A percentile compares a stretch with the other conserved stretches of the same genome.
These are phyloP conservation scores for Colletotrichum sp. DNA, from an alignment of 2,329 filamentous ascomycete species.

Conservation along the genomic window DNA sequence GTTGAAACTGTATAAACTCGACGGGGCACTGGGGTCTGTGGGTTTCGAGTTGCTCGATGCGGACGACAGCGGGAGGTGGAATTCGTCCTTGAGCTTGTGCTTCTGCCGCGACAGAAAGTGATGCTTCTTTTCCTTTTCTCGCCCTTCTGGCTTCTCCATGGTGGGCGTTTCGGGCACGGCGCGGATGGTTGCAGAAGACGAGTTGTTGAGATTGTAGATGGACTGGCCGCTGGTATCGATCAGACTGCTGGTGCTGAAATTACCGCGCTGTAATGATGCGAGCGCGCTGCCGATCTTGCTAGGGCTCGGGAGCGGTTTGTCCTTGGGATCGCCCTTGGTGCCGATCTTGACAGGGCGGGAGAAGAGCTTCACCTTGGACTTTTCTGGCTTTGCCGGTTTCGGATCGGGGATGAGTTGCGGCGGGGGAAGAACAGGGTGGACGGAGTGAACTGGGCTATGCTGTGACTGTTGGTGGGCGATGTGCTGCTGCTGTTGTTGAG, in stretches of 20 bases:
- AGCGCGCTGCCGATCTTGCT: slow-evolving; percentile 72
- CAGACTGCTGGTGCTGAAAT: slow-evolving; percentile 76
- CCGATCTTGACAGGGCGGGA: slow-evolving; percentile 78
- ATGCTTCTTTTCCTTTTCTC: slow-evolving; percentile 79
- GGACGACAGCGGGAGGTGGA: slow-evolving; percentile 74
- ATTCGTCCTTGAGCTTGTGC: slow-evolving; percentile 79
- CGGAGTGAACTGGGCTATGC: neutral
- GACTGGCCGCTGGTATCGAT: slow-evolving; percentile 66
- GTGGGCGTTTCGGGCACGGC: slow-evolving; percentile 53
- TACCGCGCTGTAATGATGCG: slow-evolving; percentile 67
- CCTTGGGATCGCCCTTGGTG: slow-evolving; percentile 70
- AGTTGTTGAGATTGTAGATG: slow-evolving; percentile 77
- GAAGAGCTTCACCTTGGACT: slow-evolving; percentile 83
- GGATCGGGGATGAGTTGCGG: slow-evolving; percentile 48
- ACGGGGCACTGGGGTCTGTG: slow-evolving; percentile 76
- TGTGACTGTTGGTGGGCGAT: slow-evolving; percentile 29
- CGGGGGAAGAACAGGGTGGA: slow-evolving; percentile 36
- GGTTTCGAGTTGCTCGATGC: slow-evolving; percentile 79
- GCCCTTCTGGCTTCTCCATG: slow-evolving; percentile 52
- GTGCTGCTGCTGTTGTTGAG: slow-evolving; percentile 33
- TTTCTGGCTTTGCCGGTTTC: slow-evolving; percentile 67
- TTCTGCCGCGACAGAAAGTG: slow-evolving; percentile 82
- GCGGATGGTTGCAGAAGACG: slow-evolving; percentile 78
- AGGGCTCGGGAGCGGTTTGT: slow-evolving; percentile 74
- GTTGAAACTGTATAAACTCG: slow-evolving; percentile 80